phyloP scores from a whole-genome alignment of 1,139 yeast species.

The Suhomyces yuchorum region DNA sequence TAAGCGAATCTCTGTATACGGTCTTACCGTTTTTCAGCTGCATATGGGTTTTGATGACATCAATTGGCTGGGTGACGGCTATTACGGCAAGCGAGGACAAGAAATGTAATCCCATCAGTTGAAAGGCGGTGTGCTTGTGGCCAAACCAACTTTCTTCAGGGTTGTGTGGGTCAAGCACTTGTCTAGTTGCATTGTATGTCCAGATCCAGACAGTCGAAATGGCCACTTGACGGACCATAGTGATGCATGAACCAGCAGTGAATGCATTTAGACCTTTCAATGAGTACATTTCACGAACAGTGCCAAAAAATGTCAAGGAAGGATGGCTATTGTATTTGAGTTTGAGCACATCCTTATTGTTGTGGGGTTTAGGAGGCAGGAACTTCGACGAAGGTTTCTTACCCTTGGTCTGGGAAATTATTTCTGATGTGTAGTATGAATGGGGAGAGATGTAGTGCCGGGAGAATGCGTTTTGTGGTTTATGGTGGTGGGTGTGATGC shows the following conservation, averaged over 20 bases:
- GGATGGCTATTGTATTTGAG: slow-evolving; percentile 54
- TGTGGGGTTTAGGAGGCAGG: slow-evolving; percentile 20
- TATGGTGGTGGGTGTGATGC: slow-evolving; percentile 23
- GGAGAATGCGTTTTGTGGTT: slow-evolving; percentile 28
- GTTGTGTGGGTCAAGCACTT: slow-evolving; percentile 59
- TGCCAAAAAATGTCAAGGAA: slow-evolving; percentile 52
- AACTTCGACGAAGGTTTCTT: slow-evolving; percentile 29
- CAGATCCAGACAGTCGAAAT: slow-evolving; percentile 85
- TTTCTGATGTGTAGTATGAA: slow-evolving; percentile 43
- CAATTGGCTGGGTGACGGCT: slow-evolving; percentile 84
- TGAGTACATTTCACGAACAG: slow-evolving; percentile 65
- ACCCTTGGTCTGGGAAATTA: slow-evolving; percentile 33
- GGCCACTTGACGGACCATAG: slow-evolving; percentile 75
- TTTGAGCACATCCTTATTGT: slow-evolving; percentile 32
- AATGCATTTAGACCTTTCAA: slow-evolving; percentile 81
- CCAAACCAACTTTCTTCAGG: slow-evolving; percentile 51
- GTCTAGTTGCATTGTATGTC: slow-evolving; percentile 76
- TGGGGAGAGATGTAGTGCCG: slow-evolving; percentile 49
- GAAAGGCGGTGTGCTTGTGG: slow-evolving; percentile 41
- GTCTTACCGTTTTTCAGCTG: slow-evolving; percentile 72
- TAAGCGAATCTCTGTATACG: slow-evolving; percentile 66
- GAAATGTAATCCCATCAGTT: slow-evolving; percentile 55
- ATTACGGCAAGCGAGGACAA: slow-evolving; percentile 68
- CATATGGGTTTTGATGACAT: slow-evolving; percentile 85
- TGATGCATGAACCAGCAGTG: slow-evolving; percentile 78